Percentiles rank a stretch among this genome's conserved stretches.
phyloP scores from a whole-genome alignment of 441 rosid genomes.

The Euphorbia schlechtendalii region DNA sequence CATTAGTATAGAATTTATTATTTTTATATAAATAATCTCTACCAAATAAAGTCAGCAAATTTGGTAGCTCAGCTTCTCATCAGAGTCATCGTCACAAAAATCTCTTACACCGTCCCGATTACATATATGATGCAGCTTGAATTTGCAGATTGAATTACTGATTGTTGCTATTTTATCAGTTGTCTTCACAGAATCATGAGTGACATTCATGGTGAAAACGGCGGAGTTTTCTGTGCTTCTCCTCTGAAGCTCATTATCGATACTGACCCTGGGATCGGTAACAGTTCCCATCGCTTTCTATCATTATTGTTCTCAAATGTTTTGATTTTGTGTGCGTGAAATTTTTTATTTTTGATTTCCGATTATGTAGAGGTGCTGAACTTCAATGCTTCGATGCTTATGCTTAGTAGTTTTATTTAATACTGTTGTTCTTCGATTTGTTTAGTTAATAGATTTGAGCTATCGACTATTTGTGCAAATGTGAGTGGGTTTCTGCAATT shows the following conservation, averaged over 20 bases:
- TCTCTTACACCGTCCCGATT: too few species aligned
- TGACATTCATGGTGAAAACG: conserved; percentile 24
- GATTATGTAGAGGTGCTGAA: background rate
- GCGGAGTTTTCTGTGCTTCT: conserved; percentile 22
- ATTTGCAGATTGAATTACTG: too few species aligned
- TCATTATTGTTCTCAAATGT: background rate
- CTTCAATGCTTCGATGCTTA: background rate
- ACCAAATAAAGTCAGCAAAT: too few species aligned
- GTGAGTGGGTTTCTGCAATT: background rate
- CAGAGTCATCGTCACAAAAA: too few species aligned
- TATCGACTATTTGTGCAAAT: background rate
- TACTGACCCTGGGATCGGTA: conserved; percentile 95
- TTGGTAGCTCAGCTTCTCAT: too few species aligned
- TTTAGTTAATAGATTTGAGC: background rate
- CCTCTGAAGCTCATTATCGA: conserved; percentile 76
- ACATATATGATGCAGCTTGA: too few species aligned
- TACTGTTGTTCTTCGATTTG: background rate
- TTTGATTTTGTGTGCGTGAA: too few species aligned
- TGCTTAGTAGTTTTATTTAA: too few species aligned
- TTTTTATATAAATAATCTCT: too few species aligned
- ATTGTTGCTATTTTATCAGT: too few species aligned
- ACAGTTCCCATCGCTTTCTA: conserved; percentile 21
- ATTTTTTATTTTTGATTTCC: background rate
- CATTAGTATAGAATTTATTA: too few species aligned
- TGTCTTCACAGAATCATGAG: conserved; percentile 23